Base-by-base conservation (phyloP, 805 yeast species). In the Metschnikowia lochheadii region DNA sequence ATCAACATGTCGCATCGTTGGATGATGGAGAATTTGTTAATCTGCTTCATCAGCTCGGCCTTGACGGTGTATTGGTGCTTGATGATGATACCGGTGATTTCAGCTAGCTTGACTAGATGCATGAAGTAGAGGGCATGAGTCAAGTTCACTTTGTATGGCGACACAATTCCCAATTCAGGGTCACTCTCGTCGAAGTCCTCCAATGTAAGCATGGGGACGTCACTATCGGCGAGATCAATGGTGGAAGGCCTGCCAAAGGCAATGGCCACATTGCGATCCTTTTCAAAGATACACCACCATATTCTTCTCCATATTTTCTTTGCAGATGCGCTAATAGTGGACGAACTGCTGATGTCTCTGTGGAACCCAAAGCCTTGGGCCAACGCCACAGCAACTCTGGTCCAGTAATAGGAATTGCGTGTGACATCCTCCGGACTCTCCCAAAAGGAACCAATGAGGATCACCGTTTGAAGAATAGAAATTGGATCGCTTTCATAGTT, bases 331-430 rank as follows among this genome's bases (percentile, higher is more conserved):
- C 79, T 75, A 18, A 73, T 62, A 15, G 63, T 64, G 29, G 77
- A 64, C 44, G 78, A 66, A 26, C 62, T 64, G 18, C 71, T 67
- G 38, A 79, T 75, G 53, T 75, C 80, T 55, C 88, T 73, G 63
- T 88, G 94, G 56, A 88, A 71, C 1, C 96, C 96, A 60, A 82
- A 77, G 11, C 87, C 86, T 62, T 85, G 90, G 2, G 91, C 91
- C 45, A 83, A 70, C 10, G 83, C 78, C 33, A 85, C 72, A 0
- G 89, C 91, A 10, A 82, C 78, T 45, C 88, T 75, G 10, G 84
- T 77, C 89, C 89, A 83, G 64, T 83, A 83, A 60, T 78, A 81
- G 2, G 83, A 79, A 62, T 83, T 84, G 48, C 83, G 79, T 29
- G 86, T 76, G 35, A 82, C 83, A 56, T 81, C 83, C 56, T 85